phyloP scores from a whole-genome alignment of 441 rosid genomes.

The Populus trichocarpa region DNA sequence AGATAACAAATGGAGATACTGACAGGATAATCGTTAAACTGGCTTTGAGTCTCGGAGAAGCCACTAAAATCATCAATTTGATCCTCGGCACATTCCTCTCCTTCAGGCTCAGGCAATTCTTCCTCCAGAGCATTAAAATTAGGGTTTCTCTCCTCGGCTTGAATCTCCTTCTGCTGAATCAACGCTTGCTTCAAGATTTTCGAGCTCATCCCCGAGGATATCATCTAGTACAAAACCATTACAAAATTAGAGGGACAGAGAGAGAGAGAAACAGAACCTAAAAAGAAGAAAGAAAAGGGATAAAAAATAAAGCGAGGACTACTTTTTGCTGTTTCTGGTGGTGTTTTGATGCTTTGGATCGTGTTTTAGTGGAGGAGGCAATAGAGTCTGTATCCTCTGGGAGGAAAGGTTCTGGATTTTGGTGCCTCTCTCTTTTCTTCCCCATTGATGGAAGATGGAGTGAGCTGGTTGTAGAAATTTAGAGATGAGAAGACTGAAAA shows the following conservation, averaged over 20 bases:
- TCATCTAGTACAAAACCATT: conserved; percentile 35
- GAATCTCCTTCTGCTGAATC: conserved; percentile 75
- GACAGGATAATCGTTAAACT: conserved; percentile 52
- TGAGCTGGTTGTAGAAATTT: not conserved
- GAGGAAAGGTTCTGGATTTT: conserved; percentile 64
- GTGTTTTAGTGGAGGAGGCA: conserved; percentile 51
- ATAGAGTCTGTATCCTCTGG: conserved; percentile 43
- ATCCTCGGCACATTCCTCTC: conserved; percentile 40
- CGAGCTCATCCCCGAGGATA: conserved; percentile 66
- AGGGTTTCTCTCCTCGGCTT: conserved; percentile 52
- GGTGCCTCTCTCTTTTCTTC: conserved; percentile 60
- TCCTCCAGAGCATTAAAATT: conserved; percentile 34
- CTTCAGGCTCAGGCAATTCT: conserved; percentile 26
- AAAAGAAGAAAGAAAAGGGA: not conserved
- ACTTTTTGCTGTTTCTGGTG: conserved; percentile 64
- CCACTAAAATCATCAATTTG: conserved; percentile 69
- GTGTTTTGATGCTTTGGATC: conserved; percentile 55
- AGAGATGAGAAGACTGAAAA: not conserved
- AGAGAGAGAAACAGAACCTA: not conserved
- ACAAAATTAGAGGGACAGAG: not conserved
- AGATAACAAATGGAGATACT: not conserved
- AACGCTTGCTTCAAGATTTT: conserved; percentile 84
- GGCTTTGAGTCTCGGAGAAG: conserved; percentile 56
- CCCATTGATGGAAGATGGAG: conserved; percentile 30
- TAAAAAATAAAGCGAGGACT: not conserved